A percentile compares a stretch with the other conserved stretches of the same genome.
Conservation (phyloP, 2,329 filamentous ascomycete genomes). For the Periconia digitata region DNA sequence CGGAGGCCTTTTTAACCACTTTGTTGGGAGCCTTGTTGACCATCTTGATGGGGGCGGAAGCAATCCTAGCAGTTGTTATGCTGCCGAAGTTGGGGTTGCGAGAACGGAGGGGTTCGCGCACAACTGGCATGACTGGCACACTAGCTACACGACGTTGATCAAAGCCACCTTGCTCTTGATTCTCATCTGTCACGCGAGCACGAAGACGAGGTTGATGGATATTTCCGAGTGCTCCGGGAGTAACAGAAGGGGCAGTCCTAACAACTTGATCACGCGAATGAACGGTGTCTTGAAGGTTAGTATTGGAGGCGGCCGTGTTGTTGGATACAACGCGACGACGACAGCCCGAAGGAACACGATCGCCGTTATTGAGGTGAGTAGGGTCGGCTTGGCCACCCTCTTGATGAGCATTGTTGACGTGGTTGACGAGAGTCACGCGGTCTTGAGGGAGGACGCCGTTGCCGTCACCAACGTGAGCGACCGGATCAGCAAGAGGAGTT, state of each 20-base stretch:
- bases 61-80: not conserved
- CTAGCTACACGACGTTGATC: no score
- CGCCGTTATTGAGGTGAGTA: not conserved
- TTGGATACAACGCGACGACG: not conserved
- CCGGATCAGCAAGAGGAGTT: no score
- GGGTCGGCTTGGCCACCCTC: not conserved
- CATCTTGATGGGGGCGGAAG: not conserved
- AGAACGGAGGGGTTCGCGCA: not conserved
- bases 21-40: not conserved
- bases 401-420: not conserved
- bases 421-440: no score
- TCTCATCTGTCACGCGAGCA: not conserved
- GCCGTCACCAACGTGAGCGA: no score
- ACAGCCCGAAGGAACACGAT: no score
- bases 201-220: not conserved
- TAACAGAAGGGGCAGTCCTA: no score
- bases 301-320: not conserved
- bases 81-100: not conserved
- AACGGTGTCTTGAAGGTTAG: not conserved
- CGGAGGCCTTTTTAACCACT: slow-evolving; percentile 1
- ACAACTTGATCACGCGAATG: no score
- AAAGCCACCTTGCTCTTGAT: not conserved
- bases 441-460: no score
- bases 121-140: no score
- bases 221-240: not conserved